A percentile compares a stretch with the other conserved stretches of the same genome.
Evolutionary conservation across 148 eudicot species (phyloP).

Genomic region (Spergularia bocconei): DNA sequence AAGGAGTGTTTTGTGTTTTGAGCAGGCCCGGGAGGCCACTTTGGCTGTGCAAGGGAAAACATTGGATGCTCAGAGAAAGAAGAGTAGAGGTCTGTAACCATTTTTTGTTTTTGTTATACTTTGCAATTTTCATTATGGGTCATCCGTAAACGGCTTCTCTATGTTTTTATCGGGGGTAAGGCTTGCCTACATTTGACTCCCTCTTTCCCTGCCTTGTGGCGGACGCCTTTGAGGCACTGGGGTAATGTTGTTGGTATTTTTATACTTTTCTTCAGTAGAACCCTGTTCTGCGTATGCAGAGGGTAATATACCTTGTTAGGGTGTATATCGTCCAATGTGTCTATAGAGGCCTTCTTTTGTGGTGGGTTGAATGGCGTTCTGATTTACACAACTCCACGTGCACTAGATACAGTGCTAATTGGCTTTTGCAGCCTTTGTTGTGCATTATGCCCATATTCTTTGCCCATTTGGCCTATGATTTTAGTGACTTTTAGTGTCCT

Average conservation of each 20-base stretch:
- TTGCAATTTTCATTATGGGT: too few species aligned
- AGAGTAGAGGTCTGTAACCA: conserved; percentile 66
- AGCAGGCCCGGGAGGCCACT: conserved; percentile 84
- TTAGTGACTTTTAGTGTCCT: background rate
- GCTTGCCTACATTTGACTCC: too few species aligned
- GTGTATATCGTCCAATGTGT: background rate
- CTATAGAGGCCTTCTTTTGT: background rate
- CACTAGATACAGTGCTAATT: background rate
- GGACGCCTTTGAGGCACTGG: too few species aligned
- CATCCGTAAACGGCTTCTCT: too few species aligned
- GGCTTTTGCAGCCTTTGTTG: background rate
- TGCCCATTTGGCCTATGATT: background rate
- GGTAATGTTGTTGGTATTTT: too few species aligned
- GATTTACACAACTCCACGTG: background rate
- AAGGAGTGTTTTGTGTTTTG: conserved; percentile 9
- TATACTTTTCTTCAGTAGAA: background rate
- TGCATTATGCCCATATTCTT: background rate
- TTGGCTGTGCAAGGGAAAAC: conserved; percentile 66
- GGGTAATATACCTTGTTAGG: background rate
- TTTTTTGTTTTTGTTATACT: background rate
- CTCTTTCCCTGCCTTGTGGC: too few species aligned
- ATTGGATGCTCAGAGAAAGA: conserved; percentile 88
- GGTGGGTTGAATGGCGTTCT: background rate
- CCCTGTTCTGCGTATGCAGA: background rate
- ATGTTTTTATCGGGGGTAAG: too few species aligned